Percentiles rank a stretch among this genome's conserved stretches.
phyloP scores from a whole-genome alignment of 2,329 filamentous ascomycete species.

The Hypoxylon sp. region DNA sequence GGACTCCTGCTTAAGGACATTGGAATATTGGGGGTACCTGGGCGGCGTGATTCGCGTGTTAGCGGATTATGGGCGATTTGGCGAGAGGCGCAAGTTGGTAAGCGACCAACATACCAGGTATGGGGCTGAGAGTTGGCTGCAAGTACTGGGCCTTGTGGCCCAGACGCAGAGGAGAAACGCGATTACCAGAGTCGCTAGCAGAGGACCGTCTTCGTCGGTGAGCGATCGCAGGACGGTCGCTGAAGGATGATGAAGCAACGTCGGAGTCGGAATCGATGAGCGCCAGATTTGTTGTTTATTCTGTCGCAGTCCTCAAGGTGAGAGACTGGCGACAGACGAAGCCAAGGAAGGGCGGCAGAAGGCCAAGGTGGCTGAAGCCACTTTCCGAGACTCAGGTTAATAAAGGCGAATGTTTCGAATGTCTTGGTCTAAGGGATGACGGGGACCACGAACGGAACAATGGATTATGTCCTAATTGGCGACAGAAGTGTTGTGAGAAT shows the following conservation, averaged over 20 bases:
- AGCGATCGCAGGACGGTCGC: constrained; percentile 56
- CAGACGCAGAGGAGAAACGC: constrained; percentile 48
- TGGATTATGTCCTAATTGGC: constrained; percentile 17
- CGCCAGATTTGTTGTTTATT: constrained; percentile 57
- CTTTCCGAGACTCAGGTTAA: constrained; percentile 26
- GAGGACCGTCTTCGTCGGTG: constrained; percentile 63
- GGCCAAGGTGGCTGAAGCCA: constrained; percentile 36
- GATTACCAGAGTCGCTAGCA: constrained; percentile 45
- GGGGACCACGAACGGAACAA: constrained; percentile 23
- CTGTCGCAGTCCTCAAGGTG: constrained; percentile 31
- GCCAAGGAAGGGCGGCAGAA: constrained; percentile 15
- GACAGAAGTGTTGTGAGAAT: neutral
- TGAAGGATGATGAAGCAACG: constrained; percentile 64
- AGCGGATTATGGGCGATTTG: constrained; percentile 11
- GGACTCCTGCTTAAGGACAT: constrained; percentile 92
- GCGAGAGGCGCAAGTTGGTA: constrained; percentile 22
- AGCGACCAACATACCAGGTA: constrained; percentile 60
- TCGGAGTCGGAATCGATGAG: constrained; percentile 55
- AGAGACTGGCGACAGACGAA: constrained; percentile 33
- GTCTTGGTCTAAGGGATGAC: constrained; percentile 32
- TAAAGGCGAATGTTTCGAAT: constrained; percentile 27
- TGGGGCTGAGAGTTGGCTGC: constrained; percentile 57
- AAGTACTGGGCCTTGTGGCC: constrained; percentile 51
- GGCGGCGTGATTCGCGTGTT: constrained; percentile 22
- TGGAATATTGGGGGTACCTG: constrained; percentile 63